Evolutionary conservation across 805 yeast species (phyloP).

Genomic region (Myxozyma sirexii): DNA sequence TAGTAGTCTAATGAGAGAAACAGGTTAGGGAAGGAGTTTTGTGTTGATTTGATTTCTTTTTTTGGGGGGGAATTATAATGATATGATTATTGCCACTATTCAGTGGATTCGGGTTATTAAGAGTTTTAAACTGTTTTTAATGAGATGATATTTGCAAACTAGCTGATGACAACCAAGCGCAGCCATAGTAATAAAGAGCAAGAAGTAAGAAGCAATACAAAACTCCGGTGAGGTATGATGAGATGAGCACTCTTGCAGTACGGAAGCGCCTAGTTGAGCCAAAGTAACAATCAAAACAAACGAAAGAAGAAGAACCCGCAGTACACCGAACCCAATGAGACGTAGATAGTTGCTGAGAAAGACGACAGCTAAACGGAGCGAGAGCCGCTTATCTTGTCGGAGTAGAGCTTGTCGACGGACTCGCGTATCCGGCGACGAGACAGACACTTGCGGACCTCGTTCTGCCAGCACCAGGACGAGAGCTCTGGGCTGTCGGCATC

Average conservation of each 20-base stretch:
- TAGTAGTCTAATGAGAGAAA: not conserved
- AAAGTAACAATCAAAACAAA: no score
- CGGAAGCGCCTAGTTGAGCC: no score
- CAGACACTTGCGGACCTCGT: constrained; percentile 30
- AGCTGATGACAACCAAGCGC: no score
- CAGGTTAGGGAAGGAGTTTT: not conserved
- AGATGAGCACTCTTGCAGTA: no score
- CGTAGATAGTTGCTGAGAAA: not conserved
- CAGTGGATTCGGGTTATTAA: no score
- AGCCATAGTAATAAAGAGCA: no score
- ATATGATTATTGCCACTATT: no score
- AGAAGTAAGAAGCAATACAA: no score
- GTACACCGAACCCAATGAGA: not conserved
- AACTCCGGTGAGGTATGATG: no score
- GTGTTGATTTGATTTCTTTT: not conserved
- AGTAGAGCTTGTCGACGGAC: constrained; percentile 12
- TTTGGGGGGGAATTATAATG: not conserved
- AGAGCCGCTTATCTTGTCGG: constrained; percentile 4
- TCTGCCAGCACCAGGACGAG: constrained; percentile 30
- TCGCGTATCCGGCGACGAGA: constrained; percentile 26
- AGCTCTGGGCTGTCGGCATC: not conserved
- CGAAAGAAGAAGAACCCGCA: not conserved
- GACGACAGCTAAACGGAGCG: not conserved
- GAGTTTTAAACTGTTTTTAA: no score
- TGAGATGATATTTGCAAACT: no score